These are phyloP conservation scores for Fusarium subglutinans DNA, from an alignment of 2,329 filamentous ascomycete genomes.

Conservation along the genomic window DNA sequence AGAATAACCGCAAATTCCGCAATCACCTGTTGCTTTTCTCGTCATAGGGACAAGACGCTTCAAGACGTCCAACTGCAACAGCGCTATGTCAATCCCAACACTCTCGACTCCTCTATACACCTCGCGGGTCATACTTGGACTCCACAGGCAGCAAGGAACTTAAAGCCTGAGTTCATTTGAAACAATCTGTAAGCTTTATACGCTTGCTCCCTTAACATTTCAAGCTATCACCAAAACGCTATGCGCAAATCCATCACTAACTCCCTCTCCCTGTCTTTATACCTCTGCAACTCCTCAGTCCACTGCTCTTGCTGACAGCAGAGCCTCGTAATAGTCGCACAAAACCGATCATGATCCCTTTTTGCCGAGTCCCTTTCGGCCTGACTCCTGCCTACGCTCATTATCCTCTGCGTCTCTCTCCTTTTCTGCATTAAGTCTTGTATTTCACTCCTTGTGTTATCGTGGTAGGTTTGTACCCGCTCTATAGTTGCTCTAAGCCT, in stretches of 20 bases:
- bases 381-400: fast-evolving
- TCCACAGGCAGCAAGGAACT: no score
- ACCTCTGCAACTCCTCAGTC: fast-evolving
- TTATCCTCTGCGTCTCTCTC: background rate
- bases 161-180: no score
- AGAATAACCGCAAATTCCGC: background rate
- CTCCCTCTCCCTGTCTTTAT: background rate
- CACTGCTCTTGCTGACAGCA: background rate
- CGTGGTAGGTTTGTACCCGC: fast-evolving
- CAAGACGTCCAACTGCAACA: no score
- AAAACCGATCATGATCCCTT: background rate
- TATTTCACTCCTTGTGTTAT: background rate
- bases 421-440: background rate
- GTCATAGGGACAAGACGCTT: no score
- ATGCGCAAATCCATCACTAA: background rate
- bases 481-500: background rate
- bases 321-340: background rate
- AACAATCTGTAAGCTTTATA: background rate
- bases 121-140: no score
- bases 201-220: fast-evolving
- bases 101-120: no score
- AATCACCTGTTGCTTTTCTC: background rate
- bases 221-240: background rate
- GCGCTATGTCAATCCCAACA: no score
- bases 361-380: fast-evolving